Base-by-base conservation (phyloP, 2,329 filamentous ascomycete genomes). In the Magnaporthiopsis incrustans region DNA sequence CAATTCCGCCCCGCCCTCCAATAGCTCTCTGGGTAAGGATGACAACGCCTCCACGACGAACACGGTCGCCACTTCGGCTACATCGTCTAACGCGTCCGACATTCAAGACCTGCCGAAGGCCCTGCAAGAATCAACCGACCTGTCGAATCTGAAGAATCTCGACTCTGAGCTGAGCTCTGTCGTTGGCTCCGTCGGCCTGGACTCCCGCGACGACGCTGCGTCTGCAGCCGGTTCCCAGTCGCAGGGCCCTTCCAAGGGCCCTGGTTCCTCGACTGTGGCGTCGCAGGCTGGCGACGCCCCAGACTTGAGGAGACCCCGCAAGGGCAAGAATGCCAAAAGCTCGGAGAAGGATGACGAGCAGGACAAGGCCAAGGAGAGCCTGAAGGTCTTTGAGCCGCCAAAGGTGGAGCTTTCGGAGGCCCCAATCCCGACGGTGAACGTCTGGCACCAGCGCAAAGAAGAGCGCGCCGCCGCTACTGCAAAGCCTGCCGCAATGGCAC, bases 341-440 rank as follows among this genome's bases (percentile, higher is more conserved):
- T 74, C 76, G 44, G 79, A 80, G 65, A 84, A 62, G 70, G 82
- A 84, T 30, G 80, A 81, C 63, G 84, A 87, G 63, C 77, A 81
- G 67, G 79, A 83, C 25, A 79, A 82, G 59, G 86, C 87, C 68
- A 85, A 87, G 69, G 85, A 85, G 68, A 82, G 84, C 66, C n/a
- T 59, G 18, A 63, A 63, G 33, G 58, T 57, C 1, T 35, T 63
- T 25, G 78, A 85, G 66, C 79, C 79, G 18, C 78, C 84, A 69
- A 86, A 88, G 70, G 78, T 85, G 59, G 84, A 89, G 70, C 80
- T 97, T 57, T 88, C 89, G 60, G 91, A 95, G 66, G 94, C 94
- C 25, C 89, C 92, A 35, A 82, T 90, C 58, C 95, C 95, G 0
- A 76, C 86, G 1, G 89, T 97, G 65, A 99, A 99, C 74, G 80